A percentile compares a stretch with the other conserved stretches of the same genome.
Conservation (phyloP, 106 monocot species). For the Acorus gramineus region DNA sequence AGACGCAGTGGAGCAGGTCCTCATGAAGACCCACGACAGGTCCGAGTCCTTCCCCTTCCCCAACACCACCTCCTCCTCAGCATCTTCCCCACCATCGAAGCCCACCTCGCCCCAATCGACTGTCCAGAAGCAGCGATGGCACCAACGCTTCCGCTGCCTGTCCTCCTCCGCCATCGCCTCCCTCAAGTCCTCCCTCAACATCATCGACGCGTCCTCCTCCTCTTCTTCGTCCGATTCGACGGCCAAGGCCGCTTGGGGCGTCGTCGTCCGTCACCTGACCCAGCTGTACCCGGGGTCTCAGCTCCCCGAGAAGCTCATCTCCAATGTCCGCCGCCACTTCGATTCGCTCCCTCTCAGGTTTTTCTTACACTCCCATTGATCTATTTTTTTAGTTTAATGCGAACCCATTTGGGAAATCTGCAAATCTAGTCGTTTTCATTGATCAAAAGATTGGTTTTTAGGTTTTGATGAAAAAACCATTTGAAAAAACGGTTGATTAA, state of each 20-base stretch:
- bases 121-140: conserved; percentile 30
- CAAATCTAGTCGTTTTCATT: too few relatives aligned
- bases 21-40: conserved; percentile 76
- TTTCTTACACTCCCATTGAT: too few relatives aligned
- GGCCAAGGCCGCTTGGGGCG: conserved; percentile 40
- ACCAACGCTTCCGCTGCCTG: conserved; percentile 44
- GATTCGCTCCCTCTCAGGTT: conserved; percentile 74
- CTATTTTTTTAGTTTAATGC: too few relatives aligned
- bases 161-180: conserved; percentile 58
- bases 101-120: not conserved
- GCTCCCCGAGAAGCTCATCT: conserved; percentile 66
- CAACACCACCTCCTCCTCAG: conserved; percentile 21
- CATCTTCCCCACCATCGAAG: conserved; percentile 3
- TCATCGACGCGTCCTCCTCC: conserved; percentile 21
- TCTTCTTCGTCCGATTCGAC: not conserved
- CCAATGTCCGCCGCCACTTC: conserved; percentile 73
- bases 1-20: conserved; percentile 85
- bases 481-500: too few relatives aligned
- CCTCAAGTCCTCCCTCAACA: conserved; percentile 65
- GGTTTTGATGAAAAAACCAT: too few relatives aligned
- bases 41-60: conserved; percentile 50
- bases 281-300: conserved; percentile 62
- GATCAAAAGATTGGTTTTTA: too few relatives aligned
- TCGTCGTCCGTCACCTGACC: conserved; percentile 49
- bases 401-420: too few relatives aligned